Evolutionary conservation across 345 rosid genomes (phyloP).

Genomic region (Arabis alpina): DNA sequence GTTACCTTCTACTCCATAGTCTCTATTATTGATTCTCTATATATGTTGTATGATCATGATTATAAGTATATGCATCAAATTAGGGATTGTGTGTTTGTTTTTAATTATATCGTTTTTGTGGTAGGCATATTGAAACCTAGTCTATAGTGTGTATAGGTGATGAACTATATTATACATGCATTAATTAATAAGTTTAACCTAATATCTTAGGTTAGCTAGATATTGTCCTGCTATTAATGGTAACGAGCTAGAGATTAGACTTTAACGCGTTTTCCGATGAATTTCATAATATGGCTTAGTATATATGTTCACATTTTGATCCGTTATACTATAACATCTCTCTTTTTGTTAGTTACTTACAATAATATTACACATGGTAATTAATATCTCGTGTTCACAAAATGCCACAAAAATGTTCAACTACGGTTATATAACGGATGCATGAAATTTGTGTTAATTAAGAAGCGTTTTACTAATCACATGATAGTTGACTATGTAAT

Average conservation of each 20-base stretch:
- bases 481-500: slow-evolving; percentile 12
- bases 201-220: slow-evolving; percentile 27
- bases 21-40: slow-evolving; percentile 13
- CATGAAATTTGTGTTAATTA: neutral
- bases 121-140: no score
- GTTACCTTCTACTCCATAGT: slow-evolving; percentile 50
- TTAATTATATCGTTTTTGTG: no score
- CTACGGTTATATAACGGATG: slow-evolving; percentile 34
- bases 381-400: slow-evolving; percentile 34
- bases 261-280: slow-evolving; percentile 32
- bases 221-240: slow-evolving; percentile 22
- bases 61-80: slow-evolving; percentile 13
- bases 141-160: slow-evolving; percentile 11
- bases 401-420: slow-evolving; percentile 10
- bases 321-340: slow-evolving; percentile 18
- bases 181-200: slow-evolving; percentile 29
- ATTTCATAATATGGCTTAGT: slow-evolving; percentile 11
- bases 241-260: slow-evolving; percentile 20
- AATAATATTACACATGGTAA: slow-evolving; percentile 31
- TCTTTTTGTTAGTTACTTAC: slow-evolving; percentile 6
- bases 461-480: slow-evolving; percentile 24
- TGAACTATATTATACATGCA: neutral
- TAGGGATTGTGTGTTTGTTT: neutral
- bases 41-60: slow-evolving; percentile 8
- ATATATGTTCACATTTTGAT: slow-evolving; percentile 38